Conservation (phyloP, 352 stramenopile genomes). For the Pythium utonaiense region DNA sequence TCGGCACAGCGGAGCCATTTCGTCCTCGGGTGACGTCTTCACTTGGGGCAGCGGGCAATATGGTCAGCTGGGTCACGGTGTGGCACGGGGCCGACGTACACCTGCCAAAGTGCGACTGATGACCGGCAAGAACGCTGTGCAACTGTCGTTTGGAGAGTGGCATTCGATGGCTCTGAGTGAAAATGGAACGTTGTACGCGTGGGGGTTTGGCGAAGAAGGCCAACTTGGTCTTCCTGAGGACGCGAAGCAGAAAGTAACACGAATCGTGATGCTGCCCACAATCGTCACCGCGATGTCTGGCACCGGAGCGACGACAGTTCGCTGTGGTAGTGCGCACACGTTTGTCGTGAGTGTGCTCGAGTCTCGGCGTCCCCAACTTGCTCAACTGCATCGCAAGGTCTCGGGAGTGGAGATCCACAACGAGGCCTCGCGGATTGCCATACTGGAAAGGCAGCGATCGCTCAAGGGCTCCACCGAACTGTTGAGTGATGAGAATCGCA, state of each 20-base stretch:
- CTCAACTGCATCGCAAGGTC: conserved; percentile 34
- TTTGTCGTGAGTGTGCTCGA: conserved; percentile 69
- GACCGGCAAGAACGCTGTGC: conserved; percentile 35
- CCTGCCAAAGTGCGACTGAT: conserved; percentile 47
- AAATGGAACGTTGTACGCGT: conserved; percentile 48
- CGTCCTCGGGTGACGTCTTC: conserved; percentile 42
- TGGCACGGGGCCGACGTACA: conserved; percentile 31
- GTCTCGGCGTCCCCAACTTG: conserved; percentile 38
- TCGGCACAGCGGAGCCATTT: conserved; percentile 51
- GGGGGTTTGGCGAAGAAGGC: conserved; percentile 73
- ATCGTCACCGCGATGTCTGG: conserved; percentile 47
- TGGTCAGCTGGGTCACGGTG: conserved; percentile 51
- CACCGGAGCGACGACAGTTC: conserved; percentile 50
- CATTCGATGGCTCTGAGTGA: conserved; percentile 66
- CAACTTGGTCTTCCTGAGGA: conserved; percentile 52
- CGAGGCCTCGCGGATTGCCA: conserved; percentile 22
- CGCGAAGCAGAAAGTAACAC: conserved; percentile 27
- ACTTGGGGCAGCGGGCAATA: conserved; percentile 57
- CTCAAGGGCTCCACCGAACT: neutral
- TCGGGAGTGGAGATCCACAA: conserved; percentile 33
- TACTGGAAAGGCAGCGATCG: conserved; percentile 15
- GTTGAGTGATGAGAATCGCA: neutral
- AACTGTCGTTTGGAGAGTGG: conserved; percentile 65
- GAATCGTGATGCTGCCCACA: conserved; percentile 41
- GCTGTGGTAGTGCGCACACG: conserved; percentile 54